Evolutionary conservation across 1,139 yeast species (phyloP).

Genomic region (Zygoascus hellenicus): DNA sequence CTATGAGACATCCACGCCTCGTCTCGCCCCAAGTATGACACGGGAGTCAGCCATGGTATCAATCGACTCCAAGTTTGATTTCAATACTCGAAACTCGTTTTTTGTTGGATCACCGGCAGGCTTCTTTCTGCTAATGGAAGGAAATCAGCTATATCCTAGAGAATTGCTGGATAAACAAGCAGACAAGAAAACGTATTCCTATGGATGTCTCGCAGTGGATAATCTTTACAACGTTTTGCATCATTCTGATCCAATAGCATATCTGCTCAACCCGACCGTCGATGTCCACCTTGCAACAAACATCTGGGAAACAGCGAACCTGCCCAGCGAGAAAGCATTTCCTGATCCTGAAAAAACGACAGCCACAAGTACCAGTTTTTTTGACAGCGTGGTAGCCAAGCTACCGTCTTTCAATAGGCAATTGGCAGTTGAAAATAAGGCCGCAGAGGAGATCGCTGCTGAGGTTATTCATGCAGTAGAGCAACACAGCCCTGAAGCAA

Average conservation of each 20-base stretch:
- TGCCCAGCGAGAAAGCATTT: conserved; percentile 27
- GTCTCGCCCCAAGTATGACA: conserved; percentile 5
- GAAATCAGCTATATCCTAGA: conserved; percentile 27
- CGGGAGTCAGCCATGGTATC: background rate
- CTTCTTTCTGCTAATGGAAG: conserved; percentile 45
- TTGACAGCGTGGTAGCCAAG: conserved; percentile 21
- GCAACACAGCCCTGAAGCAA: conserved; percentile 4
- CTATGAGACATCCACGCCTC: conserved; percentile 25
- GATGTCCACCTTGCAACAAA: conserved; percentile 28
- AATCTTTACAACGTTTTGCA: conserved; percentile 38
- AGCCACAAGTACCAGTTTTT: conserved; percentile 14
- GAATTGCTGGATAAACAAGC: conserved; percentile 14
- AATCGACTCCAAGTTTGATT: conserved; percentile 37
- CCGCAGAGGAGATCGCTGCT: conserved; percentile 12
- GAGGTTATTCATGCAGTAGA: conserved; percentile 11
- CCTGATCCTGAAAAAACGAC: background rate
- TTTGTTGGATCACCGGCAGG: conserved; percentile 90
- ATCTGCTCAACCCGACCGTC: conserved; percentile 36
- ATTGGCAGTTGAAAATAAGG: background rate
- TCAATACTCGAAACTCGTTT: conserved; percentile 69
- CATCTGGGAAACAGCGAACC: conserved; percentile 25
- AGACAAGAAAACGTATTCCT: conserved; percentile 17
- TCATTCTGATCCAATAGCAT: conserved; percentile 39
- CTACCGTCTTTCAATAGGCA: conserved; percentile 15
- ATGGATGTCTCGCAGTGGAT: conserved; percentile 39